phyloP scores from a whole-genome alignment of 1,139 yeast species.

The Protomyces gravidus region DNA sequence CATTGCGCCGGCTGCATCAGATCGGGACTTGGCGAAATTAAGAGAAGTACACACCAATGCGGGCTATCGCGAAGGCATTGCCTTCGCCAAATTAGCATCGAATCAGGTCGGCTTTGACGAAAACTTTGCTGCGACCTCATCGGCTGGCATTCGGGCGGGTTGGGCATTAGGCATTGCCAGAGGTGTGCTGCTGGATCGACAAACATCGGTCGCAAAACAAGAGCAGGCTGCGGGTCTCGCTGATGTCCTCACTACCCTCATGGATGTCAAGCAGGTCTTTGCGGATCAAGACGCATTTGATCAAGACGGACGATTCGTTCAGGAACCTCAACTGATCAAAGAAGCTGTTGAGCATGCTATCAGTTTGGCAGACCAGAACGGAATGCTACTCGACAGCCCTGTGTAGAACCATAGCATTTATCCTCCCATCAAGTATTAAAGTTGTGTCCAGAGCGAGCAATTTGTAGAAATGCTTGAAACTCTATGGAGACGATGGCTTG shows the following conservation, averaged over 20 bases:
- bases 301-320: background rate
- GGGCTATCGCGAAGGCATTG: constrained; percentile 25
- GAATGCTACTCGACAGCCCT: background rate
- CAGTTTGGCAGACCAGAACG: background rate
- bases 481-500: too few relatives aligned
- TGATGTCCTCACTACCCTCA: background rate
- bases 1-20: background rate
- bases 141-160: constrained; percentile 6
- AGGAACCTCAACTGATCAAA: too few relatives aligned
- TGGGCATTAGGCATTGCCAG: constrained; percentile 10
- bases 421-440: too few relatives aligned
- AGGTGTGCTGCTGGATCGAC: background rate
- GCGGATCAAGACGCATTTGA: background rate
- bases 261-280: constrained; percentile 8
- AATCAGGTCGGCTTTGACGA: constrained; percentile 24
- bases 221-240: background rate
- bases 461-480: too few relatives aligned
- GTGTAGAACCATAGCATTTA: too few relatives aligned
- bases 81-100: constrained; percentile 3
- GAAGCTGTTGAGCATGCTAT: background rate
- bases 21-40: background rate
- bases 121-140: constrained; percentile 4
- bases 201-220: background rate
- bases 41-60: constrained; percentile 5
- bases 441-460: too few relatives aligned